phyloP scores from a whole-genome alignment of 2,329 filamentous ascomycete species.

The Akanthomyces lecanii region DNA sequence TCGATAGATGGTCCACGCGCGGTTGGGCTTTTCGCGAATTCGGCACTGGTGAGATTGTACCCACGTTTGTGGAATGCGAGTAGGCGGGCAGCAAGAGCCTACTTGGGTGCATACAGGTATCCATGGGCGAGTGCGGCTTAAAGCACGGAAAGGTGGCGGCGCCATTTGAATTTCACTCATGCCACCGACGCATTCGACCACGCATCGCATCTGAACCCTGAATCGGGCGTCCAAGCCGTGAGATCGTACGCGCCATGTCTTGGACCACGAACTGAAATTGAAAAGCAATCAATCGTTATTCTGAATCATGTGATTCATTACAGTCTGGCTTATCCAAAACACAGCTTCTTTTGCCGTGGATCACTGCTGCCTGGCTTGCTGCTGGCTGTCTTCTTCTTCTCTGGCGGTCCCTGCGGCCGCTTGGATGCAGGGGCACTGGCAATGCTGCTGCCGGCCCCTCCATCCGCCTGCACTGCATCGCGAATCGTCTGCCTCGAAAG shows the following conservation, averaged over 20 bases:
- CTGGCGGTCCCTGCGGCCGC: constrained; percentile 19
- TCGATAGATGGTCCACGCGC: too few species aligned
- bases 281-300: neutral
- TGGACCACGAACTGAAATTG: neutral
- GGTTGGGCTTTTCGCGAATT: too few species aligned
- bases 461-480: constrained; percentile 65
- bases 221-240: too few species aligned
- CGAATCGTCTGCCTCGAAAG: constrained; percentile 82
- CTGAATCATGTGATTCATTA: neutral
- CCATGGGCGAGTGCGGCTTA: too few species aligned
- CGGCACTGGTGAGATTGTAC: too few species aligned
- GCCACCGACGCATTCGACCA: too few species aligned
- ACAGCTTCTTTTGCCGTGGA: constrained; percentile 49
- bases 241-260: neutral
- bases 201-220: too few species aligned
- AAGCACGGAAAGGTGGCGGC: too few species aligned
- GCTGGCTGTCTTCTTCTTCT: constrained; percentile 35
- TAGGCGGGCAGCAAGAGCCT: too few species aligned
- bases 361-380: constrained; percentile 31
- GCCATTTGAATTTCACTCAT: too few species aligned
- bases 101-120: too few species aligned
- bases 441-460: constrained; percentile 11
- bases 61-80: too few species aligned
- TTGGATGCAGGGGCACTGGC: neutral
- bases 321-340: constrained; percentile 39